Evolutionary conservation across 2,329 filamentous ascomycete species (phyloP), one percentile per base, ranked within the genome.

Genomic region (Botrytis fragariae): DNA sequence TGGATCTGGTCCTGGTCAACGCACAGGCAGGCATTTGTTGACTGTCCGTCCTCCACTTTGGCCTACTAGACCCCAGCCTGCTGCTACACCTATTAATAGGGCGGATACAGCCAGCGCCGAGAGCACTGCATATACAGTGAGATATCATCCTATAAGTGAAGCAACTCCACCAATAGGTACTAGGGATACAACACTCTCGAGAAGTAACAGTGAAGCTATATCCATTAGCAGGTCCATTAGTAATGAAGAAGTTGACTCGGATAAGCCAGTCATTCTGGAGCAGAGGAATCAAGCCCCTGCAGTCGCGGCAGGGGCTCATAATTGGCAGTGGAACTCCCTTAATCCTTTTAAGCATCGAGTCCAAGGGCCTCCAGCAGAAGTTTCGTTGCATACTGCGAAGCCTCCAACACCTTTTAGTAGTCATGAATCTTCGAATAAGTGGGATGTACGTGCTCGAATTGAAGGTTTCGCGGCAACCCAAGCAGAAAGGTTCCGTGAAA

Each of bases 41-140:
- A 69, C 74, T 44, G 72, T 77, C 29, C 76, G 76, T n/a, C 77
- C 78, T 71, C 77, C 78, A 42, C 64, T 80, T 25, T 87, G 87
- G 90, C 85, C 89, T 73, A 80, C 87, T 75, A 82, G 88, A n/a
- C 88, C 88, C 59, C 82, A 85, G 9, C 85, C 87, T 51, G 85
- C 85, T 45, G 84, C 84, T 3, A 90, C 88, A 0, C 88, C 89
- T 0, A 80, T 89, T 61, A 91, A 88, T 78, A 84, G 89, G 75
- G 88, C 88, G 29, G 89, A 91, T 74, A 90, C 89, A 1, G 85
- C 87, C 29, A 91, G 89, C 77, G 89, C 88, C 1, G 88, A 88
- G 61, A 91, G 89, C 79, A 91, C 89, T 1, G 86, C 89, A 4
- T 91, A 91, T 75, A 87, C 88, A 10, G 85, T 91, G 51, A 84